Evolutionary conservation across 75 land plant genomes (phyloP).

Genomic region (Cryptomeria japonica): DNA sequence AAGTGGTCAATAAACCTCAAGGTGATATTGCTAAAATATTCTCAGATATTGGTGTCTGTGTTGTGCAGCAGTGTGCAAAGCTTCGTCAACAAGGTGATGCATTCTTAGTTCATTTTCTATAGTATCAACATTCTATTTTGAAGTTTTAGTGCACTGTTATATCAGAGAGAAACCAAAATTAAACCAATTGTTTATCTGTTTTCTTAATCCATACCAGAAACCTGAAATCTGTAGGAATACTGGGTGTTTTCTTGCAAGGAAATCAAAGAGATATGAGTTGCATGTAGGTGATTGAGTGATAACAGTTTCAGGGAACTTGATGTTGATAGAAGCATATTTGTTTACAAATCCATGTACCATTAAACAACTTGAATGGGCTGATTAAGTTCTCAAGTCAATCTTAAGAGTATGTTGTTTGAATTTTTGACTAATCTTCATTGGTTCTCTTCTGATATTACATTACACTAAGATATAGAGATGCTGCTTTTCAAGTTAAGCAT

Average conservation of each 20-base stretch:
- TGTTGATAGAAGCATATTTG: not conserved
- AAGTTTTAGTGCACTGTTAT: not conserved
- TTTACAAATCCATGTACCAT: not conserved
- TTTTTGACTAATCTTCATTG: not conserved
- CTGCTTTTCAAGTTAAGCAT: not conserved
- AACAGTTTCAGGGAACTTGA: not conserved
- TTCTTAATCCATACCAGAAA: not conserved
- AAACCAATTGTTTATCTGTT: not conserved
- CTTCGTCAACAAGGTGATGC: conserved; percentile 91
- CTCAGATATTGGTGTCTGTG: conserved; percentile 88
- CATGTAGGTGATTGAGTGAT: not conserved
- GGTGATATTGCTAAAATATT: conserved; percentile 84
- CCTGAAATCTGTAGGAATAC: not conserved
- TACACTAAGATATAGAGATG: not conserved
- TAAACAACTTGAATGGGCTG: not conserved
- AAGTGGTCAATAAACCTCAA: conserved; percentile 84
- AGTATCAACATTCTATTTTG: not conserved
- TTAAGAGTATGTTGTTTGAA: not conserved
- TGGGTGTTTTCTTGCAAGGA: not conserved
- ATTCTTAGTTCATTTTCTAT: not conserved
- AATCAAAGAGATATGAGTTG: not conserved
- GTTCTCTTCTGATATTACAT: not conserved
- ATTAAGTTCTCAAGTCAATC: not conserved
- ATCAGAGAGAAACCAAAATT: not conserved
- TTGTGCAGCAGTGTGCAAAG: conserved; percentile 99